Evolutionary conservation across 371 early-diverging fungal genomes (phyloP).

Genomic region (Dentiscutata heterogama): DNA sequence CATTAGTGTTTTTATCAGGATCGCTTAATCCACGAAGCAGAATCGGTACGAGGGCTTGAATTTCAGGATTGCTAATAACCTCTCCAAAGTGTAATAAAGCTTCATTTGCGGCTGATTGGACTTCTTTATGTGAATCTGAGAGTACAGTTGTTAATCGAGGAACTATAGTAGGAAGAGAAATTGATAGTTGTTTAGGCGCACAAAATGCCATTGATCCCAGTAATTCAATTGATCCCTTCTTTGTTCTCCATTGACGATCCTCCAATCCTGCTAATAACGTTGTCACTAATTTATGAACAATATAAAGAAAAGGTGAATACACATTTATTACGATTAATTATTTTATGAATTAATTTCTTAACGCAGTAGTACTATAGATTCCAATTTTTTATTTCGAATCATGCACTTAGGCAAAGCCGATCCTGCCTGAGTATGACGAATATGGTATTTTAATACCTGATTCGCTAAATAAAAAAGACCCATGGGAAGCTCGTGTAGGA

Average conservation of each 20-base stretch:
- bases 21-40: conserved; percentile 91
- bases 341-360: background rate
- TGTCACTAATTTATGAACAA: conserved; percentile 65
- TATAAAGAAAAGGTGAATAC: conserved; percentile 61
- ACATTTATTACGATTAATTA: background rate
- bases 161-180: conserved; percentile 91
- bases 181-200: conserved; percentile 95
- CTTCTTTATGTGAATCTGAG: conserved; percentile 94
- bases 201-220: conserved; percentile 96
- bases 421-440: conserved; percentile 91
- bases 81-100: conserved; percentile 91
- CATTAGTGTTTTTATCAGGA: conserved; percentile 85
- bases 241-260: conserved; percentile 95
- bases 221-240: conserved; percentile 96
- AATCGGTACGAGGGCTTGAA: conserved; percentile 88
- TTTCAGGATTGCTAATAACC: conserved; percentile 98
- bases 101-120: conserved; percentile 88
- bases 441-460: conserved; percentile 91
- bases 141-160: conserved; percentile 92
- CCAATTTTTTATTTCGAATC: background rate
- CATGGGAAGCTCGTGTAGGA: conserved; percentile 85
- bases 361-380: no score
- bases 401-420: conserved; percentile 68
- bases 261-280: conserved; percentile 87
- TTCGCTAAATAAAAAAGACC: conserved; percentile 84